Base-by-base conservation (phyloP, 164 flowering plant species). In the Saururus chinensis region DNA sequence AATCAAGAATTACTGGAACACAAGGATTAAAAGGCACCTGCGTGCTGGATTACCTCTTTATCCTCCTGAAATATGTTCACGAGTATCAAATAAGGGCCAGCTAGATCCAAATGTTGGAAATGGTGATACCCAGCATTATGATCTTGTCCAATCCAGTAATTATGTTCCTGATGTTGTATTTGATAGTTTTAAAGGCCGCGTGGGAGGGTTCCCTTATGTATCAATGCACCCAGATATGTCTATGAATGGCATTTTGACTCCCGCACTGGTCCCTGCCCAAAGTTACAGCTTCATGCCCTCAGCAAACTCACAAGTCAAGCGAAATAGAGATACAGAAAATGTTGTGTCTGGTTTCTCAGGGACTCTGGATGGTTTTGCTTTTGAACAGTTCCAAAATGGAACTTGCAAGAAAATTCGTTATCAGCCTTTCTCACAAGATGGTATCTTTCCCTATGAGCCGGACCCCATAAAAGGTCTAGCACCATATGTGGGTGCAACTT, bases 1-100 rank as follows among this genome's bases (percentile, higher is more conserved):
- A 77, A 91, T 95, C 64, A 95, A 95, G 76, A 93, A 95, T 71
- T 95, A 80, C 61, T 95, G 99, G 99, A 95, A 95, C 59, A 95
- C 99, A 0, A 79, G 97, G 56, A 81, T 89, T 37, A 95, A 95
- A 79, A 81, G 96, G 64, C 79, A 80, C 4, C 93, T 87, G 60
- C 87, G 97, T 61, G 91, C 97, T 63, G 96, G 99, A 40, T 79
- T 87, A 67, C 92, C 97, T 0, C 85, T 91, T 60, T 95, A 95
- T 64, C 97, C 97, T 68, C 83, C 84, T 41, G 95, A 85, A 22
- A 52, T 86, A 59, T 73, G 80, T 70, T 66, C 78, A 61, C 82
- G 79, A 64, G 67, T 80, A 62, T n/a, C 70, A 56, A 81, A 77
- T 57, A 89, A 76, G 48, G 73, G 71, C 70, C 81, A 77, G 40